Percentiles rank a stretch among this genome's conserved stretches.
Conservation (phyloP, 176 grass and related monocot genomes). For the Oryza officinalis region DNA sequence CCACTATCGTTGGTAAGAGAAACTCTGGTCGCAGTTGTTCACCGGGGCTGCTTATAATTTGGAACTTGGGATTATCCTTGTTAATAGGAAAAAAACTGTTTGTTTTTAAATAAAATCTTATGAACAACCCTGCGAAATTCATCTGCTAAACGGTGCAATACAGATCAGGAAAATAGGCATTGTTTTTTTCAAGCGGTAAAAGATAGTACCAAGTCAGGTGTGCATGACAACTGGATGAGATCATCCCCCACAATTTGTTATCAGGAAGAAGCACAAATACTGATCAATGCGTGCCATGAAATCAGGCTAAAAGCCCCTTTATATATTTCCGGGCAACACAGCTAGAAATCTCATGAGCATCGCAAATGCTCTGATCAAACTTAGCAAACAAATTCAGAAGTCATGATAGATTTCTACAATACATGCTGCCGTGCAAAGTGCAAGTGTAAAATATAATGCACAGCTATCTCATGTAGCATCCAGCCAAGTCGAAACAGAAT, state of each 20-base stretch:
- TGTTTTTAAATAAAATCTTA: too few species aligned
- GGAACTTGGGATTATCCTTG: too few species aligned
- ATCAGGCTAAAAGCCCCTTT: neutral
- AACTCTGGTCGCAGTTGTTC: too few species aligned
- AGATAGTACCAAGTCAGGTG: neutral
- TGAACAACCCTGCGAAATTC: too few species aligned
- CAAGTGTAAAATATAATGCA: slow-evolving; percentile 21
- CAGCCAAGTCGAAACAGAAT: neutral
- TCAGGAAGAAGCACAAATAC: neutral
- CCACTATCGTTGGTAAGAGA: too few species aligned
- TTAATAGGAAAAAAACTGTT: too few species aligned
- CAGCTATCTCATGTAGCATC: slow-evolving; percentile 31
- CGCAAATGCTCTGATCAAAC: neutral
- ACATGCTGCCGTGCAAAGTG: slow-evolving; percentile 27
- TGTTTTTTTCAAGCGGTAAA: too few species aligned
- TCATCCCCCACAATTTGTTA: neutral
- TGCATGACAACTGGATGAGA: neutral
- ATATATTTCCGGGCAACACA: neutral
- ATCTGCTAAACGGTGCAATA: too few species aligned
- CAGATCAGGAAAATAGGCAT: too few species aligned
- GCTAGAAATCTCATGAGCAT: neutral
- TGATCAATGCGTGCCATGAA: neutral
- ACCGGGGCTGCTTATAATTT: too few species aligned
- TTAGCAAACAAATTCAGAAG: neutral
- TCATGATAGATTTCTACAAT: neutral